phyloP scores from a whole-genome alignment of 2,329 filamentous ascomycete species.

The Sphaerulina populicola region DNA sequence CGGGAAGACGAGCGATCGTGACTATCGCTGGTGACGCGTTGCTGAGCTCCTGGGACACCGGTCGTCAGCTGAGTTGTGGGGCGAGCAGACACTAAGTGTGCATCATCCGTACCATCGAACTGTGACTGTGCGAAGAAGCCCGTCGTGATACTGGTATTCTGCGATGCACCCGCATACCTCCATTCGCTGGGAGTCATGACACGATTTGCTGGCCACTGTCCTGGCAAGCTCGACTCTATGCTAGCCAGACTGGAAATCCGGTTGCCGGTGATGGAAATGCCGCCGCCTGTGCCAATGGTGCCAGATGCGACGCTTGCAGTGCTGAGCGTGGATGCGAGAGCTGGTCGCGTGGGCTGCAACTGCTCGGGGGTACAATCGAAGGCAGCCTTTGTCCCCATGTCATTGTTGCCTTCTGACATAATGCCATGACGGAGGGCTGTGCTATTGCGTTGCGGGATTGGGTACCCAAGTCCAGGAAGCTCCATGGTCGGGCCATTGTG shows the following conservation, averaged over 20 bases:
- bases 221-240: slow-evolving; percentile 24
- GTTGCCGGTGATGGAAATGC: slow-evolving; percentile 11
- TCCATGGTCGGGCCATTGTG: slow-evolving; percentile 8
- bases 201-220: slow-evolving; percentile 21
- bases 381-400: slow-evolving; percentile 3
- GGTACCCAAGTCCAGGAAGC: slow-evolving; percentile 13
- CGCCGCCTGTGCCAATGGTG: slow-evolving; percentile 16
- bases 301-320: slow-evolving; percentile 17
- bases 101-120: slow-evolving; percentile 29
- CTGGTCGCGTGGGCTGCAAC: slow-evolving; percentile 7
- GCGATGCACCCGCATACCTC: slow-evolving; percentile 29
- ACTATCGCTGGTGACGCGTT: slow-evolving; percentile 11
- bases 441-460: slow-evolving; percentile 21
- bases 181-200: slow-evolving; percentile 31
- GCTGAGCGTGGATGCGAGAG: slow-evolving; percentile 13
- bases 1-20: slow-evolving; percentile 5
- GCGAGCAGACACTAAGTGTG: slow-evolving; percentile 1
- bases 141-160: slow-evolving; percentile 28
- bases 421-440: slow-evolving; percentile 17
- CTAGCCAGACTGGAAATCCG: slow-evolving; percentile 26
- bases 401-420: slow-evolving; percentile 12
- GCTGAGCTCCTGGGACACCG: slow-evolving; percentile 11
- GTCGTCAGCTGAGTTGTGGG: slow-evolving; percentile 13
- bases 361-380: slow-evolving; percentile 6
- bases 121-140: slow-evolving; percentile 30